phyloP scores from a whole-genome alignment of 202 grass and related monocot species.

The Panicum hallii region DNA sequence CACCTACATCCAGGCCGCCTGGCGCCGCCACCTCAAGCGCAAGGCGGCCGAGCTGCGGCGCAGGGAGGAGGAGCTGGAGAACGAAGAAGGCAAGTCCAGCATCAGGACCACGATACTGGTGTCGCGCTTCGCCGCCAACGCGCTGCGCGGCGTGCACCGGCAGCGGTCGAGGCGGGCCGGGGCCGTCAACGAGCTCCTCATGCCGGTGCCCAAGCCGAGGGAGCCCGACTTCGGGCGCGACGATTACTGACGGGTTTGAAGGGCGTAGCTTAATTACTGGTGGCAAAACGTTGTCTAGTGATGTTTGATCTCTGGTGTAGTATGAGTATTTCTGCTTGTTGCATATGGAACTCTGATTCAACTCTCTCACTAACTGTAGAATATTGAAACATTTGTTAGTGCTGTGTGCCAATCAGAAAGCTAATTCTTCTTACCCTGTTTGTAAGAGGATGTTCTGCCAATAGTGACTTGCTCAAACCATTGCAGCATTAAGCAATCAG shows the following conservation, averaged over 20 bases:
- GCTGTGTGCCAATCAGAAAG: not conserved
- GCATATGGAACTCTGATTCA: too few relatives aligned
- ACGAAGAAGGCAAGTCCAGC: not conserved
- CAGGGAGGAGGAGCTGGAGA: slow-evolving; percentile 51
- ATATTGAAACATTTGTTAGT: not conserved
- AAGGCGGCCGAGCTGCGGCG: slow-evolving; percentile 58
- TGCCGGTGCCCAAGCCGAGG: slow-evolving; percentile 63
- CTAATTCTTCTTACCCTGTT: not conserved
- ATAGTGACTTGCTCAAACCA: slow-evolving; percentile 13
- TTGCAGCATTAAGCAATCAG: not conserved
- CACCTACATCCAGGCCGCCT: slow-evolving; percentile 82
- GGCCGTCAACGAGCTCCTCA: slow-evolving; percentile 43
- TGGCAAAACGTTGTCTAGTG: too few relatives aligned
- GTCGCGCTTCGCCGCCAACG: slow-evolving; percentile 78
- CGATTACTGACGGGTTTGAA: not conserved
- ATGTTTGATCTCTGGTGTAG: not conserved
- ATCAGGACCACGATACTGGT: slow-evolving; percentile 73
- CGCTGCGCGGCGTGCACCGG: slow-evolving; percentile 67
- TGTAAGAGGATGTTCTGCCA: not conserved
- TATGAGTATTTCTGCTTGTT: too few relatives aligned
- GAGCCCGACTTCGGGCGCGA: slow-evolving; percentile 66
- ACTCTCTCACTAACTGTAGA: too few relatives aligned
- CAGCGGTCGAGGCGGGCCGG: slow-evolving; percentile 43
- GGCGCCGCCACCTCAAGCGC: slow-evolving; percentile 71
- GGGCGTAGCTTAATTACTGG: not conserved